Evolutionary conservation across 345 rosid genomes (phyloP).

Genomic region (Syzygium oleosum): DNA sequence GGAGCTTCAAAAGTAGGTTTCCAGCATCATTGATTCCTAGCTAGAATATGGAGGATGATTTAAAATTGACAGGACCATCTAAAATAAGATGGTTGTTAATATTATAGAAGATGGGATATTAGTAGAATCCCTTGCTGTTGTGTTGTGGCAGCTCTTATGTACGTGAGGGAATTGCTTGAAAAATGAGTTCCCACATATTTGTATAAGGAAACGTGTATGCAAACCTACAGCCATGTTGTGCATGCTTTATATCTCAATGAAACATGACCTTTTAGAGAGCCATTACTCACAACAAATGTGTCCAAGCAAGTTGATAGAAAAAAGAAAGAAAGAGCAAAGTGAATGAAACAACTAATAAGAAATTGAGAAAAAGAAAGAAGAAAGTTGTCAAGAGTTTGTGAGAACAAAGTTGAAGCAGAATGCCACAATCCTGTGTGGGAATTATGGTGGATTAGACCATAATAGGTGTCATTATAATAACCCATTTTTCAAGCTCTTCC

Average conservation of each 20-base stretch:
- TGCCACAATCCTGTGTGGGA: not conserved
- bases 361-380: not conserved
- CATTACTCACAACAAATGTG: not conserved
- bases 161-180: not conserved
- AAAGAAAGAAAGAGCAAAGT: not conserved
- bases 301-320: not conserved
- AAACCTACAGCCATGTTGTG: not conserved
- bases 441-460: not conserved
- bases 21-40: not conserved
- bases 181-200: not conserved
- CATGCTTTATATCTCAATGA: too few species aligned
- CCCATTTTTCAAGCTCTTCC: not conserved
- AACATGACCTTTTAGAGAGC: not conserved
- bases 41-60: not conserved
- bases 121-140: not conserved
- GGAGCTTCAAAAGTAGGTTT: not conserved
- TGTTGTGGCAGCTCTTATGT: not conserved
- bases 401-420: not conserved
- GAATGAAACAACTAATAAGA: not conserved
- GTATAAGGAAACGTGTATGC: not conserved
- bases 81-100: not conserved
- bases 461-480: accelerated
- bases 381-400: not conserved
- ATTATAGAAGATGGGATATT: not conserved
- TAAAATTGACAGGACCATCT: not conserved